These are phyloP conservation scores for Macrocybe gigantea DNA, from an alignment of 768 basidiomycete genomes.

Conservation along the genomic window DNA sequence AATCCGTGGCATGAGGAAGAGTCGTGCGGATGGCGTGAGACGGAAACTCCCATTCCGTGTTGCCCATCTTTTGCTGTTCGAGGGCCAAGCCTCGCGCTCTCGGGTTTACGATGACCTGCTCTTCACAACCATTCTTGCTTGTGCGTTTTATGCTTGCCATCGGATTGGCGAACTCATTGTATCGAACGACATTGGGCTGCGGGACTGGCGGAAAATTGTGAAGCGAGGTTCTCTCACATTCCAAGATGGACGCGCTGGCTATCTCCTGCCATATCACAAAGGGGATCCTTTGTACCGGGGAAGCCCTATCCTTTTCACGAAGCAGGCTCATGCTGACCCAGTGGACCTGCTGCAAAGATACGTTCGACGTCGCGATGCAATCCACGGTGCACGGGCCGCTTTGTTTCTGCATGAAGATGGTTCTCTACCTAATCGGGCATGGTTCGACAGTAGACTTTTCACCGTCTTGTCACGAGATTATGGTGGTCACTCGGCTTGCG, in stretches of 20 bases:
- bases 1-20: too few species aligned
- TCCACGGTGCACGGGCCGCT: constrained; percentile 6
- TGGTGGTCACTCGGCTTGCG: constrained; percentile 31
- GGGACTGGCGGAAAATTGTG: constrained; percentile 1
- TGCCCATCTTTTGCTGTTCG: too few species aligned
- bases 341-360: not conserved
- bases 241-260: not conserved
- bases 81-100: constrained; percentile 10
- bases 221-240: not conserved
- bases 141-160: constrained; percentile 19
- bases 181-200: constrained; percentile 12
- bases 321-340: constrained; percentile 11
- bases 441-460: constrained; percentile 11
- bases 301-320: constrained; percentile 18
- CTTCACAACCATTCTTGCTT: constrained; percentile 20
- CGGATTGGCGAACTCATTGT: constrained; percentile 20
- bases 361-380: not conserved
- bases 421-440: constrained; percentile 8
- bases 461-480: constrained; percentile 5
- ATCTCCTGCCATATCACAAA: too few species aligned
- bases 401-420: constrained; percentile 11
- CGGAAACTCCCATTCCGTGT: too few species aligned
- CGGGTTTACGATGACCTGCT: constrained; percentile 19
- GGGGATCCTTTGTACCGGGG: too few species aligned
- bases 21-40: too few species aligned